Conservation (phyloP, 2,329 filamentous ascomycete genomes). For the Colletotrichum tamarilloi region DNA sequence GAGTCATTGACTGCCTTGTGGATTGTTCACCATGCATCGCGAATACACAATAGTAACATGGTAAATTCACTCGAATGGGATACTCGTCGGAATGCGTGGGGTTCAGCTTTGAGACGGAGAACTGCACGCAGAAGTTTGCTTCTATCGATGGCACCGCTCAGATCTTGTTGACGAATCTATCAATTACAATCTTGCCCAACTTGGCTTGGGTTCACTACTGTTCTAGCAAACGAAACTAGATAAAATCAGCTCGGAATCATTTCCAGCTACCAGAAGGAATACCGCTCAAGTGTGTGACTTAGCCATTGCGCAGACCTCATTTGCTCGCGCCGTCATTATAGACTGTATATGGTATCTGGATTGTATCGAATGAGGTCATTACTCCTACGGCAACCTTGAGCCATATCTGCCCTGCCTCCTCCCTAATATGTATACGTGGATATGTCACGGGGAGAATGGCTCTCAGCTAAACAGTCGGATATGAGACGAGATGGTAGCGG, state of each 20-base stretch:
- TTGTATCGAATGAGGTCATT: no score
- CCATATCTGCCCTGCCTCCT: no score
- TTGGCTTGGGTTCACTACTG: background rate
- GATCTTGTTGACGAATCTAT: background rate
- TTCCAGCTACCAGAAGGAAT: background rate
- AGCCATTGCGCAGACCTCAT: no score
- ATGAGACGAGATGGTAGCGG: no score
- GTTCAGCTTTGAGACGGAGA: background rate
- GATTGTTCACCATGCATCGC: background rate
- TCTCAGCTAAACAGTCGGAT: no score
- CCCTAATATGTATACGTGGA: no score
- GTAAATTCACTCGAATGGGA: background rate
- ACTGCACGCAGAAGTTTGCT: background rate
- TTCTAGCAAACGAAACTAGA: background rate
- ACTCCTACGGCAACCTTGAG: no score
- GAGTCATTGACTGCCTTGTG: background rate
- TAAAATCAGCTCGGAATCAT: background rate
- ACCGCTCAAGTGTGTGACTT: no score
- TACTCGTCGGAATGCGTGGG: background rate
- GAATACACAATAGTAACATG: background rate
- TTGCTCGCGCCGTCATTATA: no score
- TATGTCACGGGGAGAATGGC: no score
- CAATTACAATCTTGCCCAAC: background rate
- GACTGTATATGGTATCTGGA: no score
- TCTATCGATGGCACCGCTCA: background rate